Evolutionary conservation across 345 rosid genomes (phyloP).

Genomic region (Syzygium grande): DNA sequence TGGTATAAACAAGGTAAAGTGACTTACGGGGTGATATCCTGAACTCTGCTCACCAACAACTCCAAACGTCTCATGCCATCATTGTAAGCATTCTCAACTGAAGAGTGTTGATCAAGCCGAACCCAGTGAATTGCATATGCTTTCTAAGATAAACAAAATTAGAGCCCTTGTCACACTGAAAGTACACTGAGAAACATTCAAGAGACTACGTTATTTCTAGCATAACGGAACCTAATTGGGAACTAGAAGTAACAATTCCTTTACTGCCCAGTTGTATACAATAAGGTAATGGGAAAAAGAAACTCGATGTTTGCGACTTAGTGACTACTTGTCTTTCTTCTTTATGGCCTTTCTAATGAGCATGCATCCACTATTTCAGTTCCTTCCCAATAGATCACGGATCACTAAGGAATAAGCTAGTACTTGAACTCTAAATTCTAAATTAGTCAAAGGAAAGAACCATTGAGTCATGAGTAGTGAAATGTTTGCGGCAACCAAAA

Average conservation of each 20-base stretch:
- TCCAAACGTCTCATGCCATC: constrained; percentile 40
- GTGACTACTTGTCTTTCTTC: background rate
- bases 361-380: background rate
- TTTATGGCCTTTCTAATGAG: background rate
- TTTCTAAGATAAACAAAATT: constrained; percentile 23
- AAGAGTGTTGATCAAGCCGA: constrained; percentile 33
- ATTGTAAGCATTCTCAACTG: constrained; percentile 38
- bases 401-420: background rate
- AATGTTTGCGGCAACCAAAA: background rate
- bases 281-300: background rate
- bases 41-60: constrained; percentile 35
- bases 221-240: background rate
- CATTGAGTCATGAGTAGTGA: background rate
- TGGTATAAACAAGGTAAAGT: background rate
- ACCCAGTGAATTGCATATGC: constrained; percentile 57
- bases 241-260: background rate
- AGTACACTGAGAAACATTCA: background rate
- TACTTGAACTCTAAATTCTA: background rate
- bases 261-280: background rate
- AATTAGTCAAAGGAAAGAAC: background rate
- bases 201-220: background rate
- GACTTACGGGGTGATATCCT: constrained; percentile 31
- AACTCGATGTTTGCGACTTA: background rate
- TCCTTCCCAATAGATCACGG: background rate
- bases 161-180: background rate